Evolutionary conservation across 139 green algal genomes (phyloP), one percentile per base, ranked within the genome.

Genomic region (Haematococcus sp.): DNA sequence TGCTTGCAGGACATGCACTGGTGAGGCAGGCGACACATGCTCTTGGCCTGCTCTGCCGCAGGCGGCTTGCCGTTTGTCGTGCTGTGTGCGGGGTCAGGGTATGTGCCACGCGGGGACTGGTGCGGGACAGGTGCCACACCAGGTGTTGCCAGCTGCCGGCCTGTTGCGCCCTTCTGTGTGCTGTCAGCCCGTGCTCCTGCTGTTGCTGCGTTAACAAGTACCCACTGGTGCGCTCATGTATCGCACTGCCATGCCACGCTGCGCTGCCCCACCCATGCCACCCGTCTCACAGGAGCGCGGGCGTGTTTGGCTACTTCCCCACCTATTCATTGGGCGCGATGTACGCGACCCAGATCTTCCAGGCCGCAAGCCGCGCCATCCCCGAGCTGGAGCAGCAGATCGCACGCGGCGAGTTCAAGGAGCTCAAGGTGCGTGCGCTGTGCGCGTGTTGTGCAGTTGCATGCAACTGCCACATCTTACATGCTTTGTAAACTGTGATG

Each of bases 291-390:
- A 97, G 93, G 94, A 79, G 68, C 19, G 76, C 79, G 9, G 89
- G 90, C 19, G 22, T 76, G 4, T 88, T 93, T 76, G 88, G 91
- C 3, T 97, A 97, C 84, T 97, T 98, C 81, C 90, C 90, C 33
- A 94, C 90, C 31, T 97, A 98, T 80, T 79, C 68, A 1, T 76
- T 97, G 23, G 93, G 94, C 1, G 90, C 91, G 35, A 93, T 95
- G 87, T 68, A 61, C 35, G 85, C 88, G 2, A 80, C 68, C 23
- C 92, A 97, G 76, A 88, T 95, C 33, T 93, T 87, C 71, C 35
- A 82, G 34, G 64, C 71, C 4, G 80, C 78, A 2, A 7, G 30
- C 30, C 34, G 83, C 52, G 71, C 91, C 20, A 74, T 97, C 28
- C 88, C 89, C 0, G 69, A 60, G 0, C 78, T 98, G n/a, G 81